Base-by-base conservation (phyloP, 73 alveolate genomes). In the Paramecium pentaurelia region DNA sequence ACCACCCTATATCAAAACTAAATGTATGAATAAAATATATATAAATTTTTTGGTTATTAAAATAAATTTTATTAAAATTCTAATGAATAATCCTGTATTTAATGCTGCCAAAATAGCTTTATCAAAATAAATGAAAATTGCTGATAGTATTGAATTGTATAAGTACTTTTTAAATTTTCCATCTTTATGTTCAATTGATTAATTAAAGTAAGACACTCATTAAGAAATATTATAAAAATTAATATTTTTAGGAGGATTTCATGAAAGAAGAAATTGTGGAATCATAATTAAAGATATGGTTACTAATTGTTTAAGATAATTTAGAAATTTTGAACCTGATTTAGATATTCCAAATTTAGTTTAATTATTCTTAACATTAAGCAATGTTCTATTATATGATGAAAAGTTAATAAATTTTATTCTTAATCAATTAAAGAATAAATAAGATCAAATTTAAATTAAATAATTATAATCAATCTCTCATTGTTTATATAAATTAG, bases 241-340 rank as follows among this genome's bases (percentile, higher is more conserved):
- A 30, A 73, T 73, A 37, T 73, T 73, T 73, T 34, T 73, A 38
- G 87, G 60, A 25, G 87, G 59, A 14, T 73, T 22, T 38, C 60
- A 37, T n/a, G 87, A 73, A 38, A 73, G 87, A 73, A 73, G 87
- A 38, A 37, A 73, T 16, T 73, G 60, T 22, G 87, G 87, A 20
- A 36, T 12, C n/a, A 22, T 9, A 0, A 44, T 40, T 0, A 73
- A 73, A 38, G 47, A 20, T 0, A 40, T 40, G 60, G 38, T 25
- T 12, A 28, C 54, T 12, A 38, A 32, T 73, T 73, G 87, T 38
- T 73, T 73, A 36, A 73, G 47, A 38, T 3, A 37, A 73, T 37
- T 4, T 40, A 11, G 22, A 73, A 18, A 73, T 30, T 16, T 12
- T 11, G 22, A 20, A 32, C 34, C 54, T 20, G 30, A 36, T 6